Evolutionary conservation across 345 rosid species (phyloP).

Genomic region (Citrus trifoliata): DNA sequence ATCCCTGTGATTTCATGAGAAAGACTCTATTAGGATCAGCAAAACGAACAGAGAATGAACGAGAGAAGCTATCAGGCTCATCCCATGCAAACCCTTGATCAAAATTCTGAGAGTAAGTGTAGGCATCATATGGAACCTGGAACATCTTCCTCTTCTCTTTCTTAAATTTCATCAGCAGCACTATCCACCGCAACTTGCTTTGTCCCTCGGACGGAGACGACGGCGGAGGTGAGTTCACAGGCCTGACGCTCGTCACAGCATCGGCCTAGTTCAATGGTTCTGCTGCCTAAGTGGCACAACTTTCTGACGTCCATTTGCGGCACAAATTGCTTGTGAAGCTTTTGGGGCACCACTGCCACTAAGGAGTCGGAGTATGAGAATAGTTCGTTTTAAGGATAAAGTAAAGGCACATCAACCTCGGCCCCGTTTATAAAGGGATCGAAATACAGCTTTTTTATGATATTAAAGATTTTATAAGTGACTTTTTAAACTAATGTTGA

Average conservation of each 20-base stretch:
- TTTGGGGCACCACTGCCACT: background rate
- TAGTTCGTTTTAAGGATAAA: background rate
- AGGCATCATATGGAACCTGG: conserved; percentile 29
- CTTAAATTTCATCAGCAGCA: conserved; percentile 35
- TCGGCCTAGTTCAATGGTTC: background rate
- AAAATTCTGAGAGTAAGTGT: conserved; percentile 43
- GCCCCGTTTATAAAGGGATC: too few relatives aligned
- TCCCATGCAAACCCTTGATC: conserved; percentile 41
- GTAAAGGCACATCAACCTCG: background rate
- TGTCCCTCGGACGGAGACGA: background rate
- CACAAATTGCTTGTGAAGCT: background rate
- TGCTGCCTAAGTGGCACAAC: conserved; percentile 14
- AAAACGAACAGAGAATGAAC: conserved; percentile 48
- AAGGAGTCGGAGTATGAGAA: background rate
- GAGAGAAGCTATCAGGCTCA: conserved; percentile 40
- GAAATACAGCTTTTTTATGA: too few relatives aligned
- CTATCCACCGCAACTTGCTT: conserved; percentile 31
- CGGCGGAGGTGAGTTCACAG: background rate
- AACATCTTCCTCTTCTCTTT: conserved; percentile 32
- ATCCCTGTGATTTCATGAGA: conserved; percentile 2
- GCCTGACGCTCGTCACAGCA: background rate
- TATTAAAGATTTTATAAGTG: too few relatives aligned
- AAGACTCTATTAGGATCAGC: conserved; percentile 28
- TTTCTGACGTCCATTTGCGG: conserved; percentile 22
- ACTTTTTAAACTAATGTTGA: too few relatives aligned